Evolutionary conservation across 768 basidiomycete genomes (phyloP).

Genomic region (Leucocoprinus birnbaumii): DNA sequence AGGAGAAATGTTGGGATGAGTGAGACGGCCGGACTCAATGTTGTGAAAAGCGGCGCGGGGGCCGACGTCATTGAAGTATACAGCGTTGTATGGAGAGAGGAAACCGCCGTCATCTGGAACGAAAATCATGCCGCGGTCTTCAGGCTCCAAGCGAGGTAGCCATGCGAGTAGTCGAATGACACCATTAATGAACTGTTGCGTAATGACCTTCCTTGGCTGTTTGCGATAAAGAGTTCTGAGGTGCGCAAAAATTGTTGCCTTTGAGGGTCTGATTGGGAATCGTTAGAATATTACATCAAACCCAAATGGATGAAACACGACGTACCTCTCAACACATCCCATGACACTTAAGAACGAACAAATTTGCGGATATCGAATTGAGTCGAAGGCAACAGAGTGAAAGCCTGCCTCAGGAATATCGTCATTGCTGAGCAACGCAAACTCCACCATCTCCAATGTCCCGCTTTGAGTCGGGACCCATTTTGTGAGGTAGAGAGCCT

Average conservation of each 20-base stretch:
- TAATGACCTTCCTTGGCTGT: too few relatives aligned
- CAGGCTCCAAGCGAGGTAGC: conserved; percentile 9
- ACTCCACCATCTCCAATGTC: conserved; percentile 15
- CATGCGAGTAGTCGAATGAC: not conserved
- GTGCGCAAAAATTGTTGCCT: conserved; percentile 19
- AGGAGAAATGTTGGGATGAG: conserved; percentile 28
- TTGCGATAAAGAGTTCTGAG: conserved; percentile 18
- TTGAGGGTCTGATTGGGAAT: conserved; percentile 27
- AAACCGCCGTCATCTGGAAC: conserved; percentile 28
- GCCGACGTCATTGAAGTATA: conserved; percentile 41
- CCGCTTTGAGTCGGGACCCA: conserved; percentile 35
- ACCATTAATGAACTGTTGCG: not conserved
- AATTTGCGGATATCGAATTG: conserved; percentile 17
- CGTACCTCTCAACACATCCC: conserved; percentile 38
- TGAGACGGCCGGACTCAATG: conserved; percentile 18
- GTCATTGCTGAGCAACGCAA: conserved; percentile 21
- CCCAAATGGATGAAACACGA: not conserved
- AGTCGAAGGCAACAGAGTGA: conserved; percentile 18
- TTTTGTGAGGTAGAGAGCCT: conserved; percentile 14
- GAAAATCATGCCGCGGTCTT: conserved; percentile 24
- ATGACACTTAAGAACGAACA: conserved; percentile 24
- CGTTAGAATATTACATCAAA: not conserved
- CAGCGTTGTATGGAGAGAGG: conserved; percentile 24
- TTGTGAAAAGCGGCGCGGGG: conserved; percentile 22
- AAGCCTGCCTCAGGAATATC: conserved; percentile 23